These are phyloP conservation scores for Yueomyces sinensis DNA, from an alignment of 805 yeast genomes.

Conservation along the genomic window DNA sequence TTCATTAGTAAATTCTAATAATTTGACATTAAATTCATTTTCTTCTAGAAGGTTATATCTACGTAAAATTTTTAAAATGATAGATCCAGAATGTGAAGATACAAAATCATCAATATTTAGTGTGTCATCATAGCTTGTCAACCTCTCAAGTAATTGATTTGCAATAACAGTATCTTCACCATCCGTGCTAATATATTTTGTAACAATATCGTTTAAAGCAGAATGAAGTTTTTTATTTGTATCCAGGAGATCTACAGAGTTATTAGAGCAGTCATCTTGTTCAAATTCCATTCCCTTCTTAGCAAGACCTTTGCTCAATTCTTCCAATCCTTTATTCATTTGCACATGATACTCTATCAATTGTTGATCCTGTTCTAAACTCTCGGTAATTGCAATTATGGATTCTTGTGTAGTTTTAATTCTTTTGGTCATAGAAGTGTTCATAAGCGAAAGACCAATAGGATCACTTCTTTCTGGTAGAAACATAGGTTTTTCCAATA, in stretches of 20 bases:
- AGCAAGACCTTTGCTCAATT: constrained; percentile 2
- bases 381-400: background rate
- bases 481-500: constrained; percentile 14
- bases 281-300: background rate
- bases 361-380: constrained; percentile 1
- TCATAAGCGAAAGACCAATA: constrained; percentile 15
- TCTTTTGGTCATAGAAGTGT: constrained; percentile 8
- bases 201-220: constrained; percentile 2
- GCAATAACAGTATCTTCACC: constrained; percentile 1
- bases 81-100: constrained; percentile 4
- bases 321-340: constrained; percentile 9
- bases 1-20: constrained; percentile 9
- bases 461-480: constrained; percentile 23
- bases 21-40: constrained; percentile 4
- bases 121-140: constrained; percentile 8
- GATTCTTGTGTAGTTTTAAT: constrained; percentile 6
- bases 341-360: constrained; percentile 9
- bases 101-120: constrained; percentile 9
- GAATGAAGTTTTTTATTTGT: constrained; percentile 5
- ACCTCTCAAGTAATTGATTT: constrained; percentile 6
- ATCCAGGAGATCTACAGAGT: background rate
- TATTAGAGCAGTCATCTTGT: background rate
- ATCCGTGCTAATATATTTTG: constrained; percentile 2
- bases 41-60: constrained; percentile 6
- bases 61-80: constrained; percentile 11